Base-by-base conservation (phyloP, 352 stramenopile species). In the Pythium brachiatum region DNA sequence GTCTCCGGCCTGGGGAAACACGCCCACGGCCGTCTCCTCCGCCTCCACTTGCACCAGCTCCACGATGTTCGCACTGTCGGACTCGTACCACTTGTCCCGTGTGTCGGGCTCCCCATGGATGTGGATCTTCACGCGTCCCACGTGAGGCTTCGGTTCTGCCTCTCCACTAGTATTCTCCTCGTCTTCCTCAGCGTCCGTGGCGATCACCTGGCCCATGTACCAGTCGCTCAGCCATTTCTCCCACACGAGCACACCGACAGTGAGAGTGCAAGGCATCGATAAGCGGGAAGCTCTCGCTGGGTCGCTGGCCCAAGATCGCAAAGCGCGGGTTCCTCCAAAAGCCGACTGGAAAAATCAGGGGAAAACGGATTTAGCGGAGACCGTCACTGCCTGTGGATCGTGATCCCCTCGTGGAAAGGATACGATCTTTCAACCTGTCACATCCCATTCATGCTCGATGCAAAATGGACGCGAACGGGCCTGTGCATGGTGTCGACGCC, bases 151-250 rank as follows among this genome's bases (percentile, higher is more conserved):
- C 9, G 43, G 8, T 16, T n/a, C 9, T 46, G 9, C 16, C n/a
- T 63, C 31, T 0, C 29, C 16, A 25, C 13, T 50, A 38, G 20
- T 23, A 3, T 52, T 20, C 1, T 36, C 18, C 4, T 52, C 46
- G 7, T 50, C 23, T 13, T 41, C 18, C 2, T 46, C 50, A 57
- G 29, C 12, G 18, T 62, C 32, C 16, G 62, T 53, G 18, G 70
- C 64, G 27, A 77, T 58, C 20, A 88, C 60, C 16, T 75, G 66
- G 8, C 70, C 71, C 70, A 84, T 74, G 63, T 81, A 88, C 76
- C 73, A 84, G 5, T 79, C 68, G 25, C 50, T 52, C 29, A 60
- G 62, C 74, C 78, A 88, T 27, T 69, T 65, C 39, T 76, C 34
- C 74, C 70, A 83, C 34, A 81, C 68, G 26, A 83, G 73, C 20